Conservation (phyloP, 1,139 yeast genomes). For the Casaregolazyma lundiana region DNA sequence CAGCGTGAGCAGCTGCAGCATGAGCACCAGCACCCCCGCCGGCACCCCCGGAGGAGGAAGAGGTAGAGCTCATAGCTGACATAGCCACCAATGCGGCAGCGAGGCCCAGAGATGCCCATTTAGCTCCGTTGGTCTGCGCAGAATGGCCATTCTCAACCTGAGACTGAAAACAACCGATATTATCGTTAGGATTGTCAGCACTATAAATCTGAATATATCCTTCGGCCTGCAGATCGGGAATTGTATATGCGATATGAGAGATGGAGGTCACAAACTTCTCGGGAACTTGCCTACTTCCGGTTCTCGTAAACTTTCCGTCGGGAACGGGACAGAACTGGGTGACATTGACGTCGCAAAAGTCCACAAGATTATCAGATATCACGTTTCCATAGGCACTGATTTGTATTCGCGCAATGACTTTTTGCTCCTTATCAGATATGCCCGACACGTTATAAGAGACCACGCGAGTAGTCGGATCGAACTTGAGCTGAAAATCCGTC, state of each 20-base stretch:
- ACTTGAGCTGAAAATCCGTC: constrained; percentile 16
- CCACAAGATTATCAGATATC: constrained; percentile 25
- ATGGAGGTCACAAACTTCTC: constrained; percentile 24
- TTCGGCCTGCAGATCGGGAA: constrained; percentile 33
- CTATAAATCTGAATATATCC: constrained; percentile 24
- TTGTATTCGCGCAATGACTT: constrained; percentile 23
- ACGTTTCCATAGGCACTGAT: constrained; percentile 29
- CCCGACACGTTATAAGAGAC: constrained; percentile 25
- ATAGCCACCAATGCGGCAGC: constrained; percentile 29
- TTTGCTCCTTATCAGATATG: constrained; percentile 17
- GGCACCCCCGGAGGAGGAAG: constrained; percentile 15
- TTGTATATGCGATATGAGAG: constrained; percentile 28
- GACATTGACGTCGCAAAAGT: constrained; percentile 28
- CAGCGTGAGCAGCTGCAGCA: constrained; percentile 18
- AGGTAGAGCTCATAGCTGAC: constrained; percentile 17
- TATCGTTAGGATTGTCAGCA: constrained; percentile 20
- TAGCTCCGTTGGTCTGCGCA: constrained; percentile 23
- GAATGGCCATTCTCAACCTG: constrained; percentile 31
- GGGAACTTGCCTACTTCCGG: constrained; percentile 29
- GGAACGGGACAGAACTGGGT: constrained; percentile 30
- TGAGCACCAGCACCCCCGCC: constrained; percentile 13
- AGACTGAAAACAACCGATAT: constrained; percentile 31
- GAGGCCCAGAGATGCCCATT: constrained; percentile 27
- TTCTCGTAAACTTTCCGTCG: constrained; percentile 21
- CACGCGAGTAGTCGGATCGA: constrained; percentile 18